Conservation (phyloP, 257 asterid species). For the Solanum gracilifrons region DNA sequence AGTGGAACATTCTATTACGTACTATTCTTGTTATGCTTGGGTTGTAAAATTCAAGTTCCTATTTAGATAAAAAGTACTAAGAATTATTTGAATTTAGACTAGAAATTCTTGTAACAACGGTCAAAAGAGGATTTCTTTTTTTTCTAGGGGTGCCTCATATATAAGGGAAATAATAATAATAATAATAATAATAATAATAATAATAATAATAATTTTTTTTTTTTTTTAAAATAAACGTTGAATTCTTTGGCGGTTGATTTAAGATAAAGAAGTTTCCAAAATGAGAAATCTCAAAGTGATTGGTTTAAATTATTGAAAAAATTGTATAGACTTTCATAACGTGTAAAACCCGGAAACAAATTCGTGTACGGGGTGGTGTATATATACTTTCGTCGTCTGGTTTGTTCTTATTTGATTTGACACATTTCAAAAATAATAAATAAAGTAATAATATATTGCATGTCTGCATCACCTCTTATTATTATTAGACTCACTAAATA, state of each 20-base stretch:
- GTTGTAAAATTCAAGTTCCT: background rate
- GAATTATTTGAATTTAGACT: background rate
- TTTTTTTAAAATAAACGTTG: background rate
- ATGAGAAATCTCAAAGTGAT: background rate
- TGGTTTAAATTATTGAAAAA: background rate
- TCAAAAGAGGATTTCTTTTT: background rate
- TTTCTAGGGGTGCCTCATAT: background rate
- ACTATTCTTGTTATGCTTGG: background rate
- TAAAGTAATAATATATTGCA: too few relatives aligned
- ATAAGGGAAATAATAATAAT: background rate
- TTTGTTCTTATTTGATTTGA: too few relatives aligned
- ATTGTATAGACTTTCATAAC: background rate
- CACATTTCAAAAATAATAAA: too few relatives aligned
- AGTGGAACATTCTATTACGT: background rate
- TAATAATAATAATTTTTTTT: too few relatives aligned
- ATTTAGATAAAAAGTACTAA: background rate
- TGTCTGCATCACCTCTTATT: too few relatives aligned
- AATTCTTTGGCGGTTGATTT: background rate
- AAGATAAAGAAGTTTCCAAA: background rate
- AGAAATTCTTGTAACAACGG: background rate
- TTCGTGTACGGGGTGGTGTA: background rate
- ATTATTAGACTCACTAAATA: too few relatives aligned
- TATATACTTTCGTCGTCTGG: too few relatives aligned
- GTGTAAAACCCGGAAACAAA: background rate
- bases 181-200: background rate